A percentile compares a stretch with the other conserved stretches of the same genome.
Evolutionary conservation across 257 asterid species (phyloP).

Genomic region (Handroanthus guayacan): DNA sequence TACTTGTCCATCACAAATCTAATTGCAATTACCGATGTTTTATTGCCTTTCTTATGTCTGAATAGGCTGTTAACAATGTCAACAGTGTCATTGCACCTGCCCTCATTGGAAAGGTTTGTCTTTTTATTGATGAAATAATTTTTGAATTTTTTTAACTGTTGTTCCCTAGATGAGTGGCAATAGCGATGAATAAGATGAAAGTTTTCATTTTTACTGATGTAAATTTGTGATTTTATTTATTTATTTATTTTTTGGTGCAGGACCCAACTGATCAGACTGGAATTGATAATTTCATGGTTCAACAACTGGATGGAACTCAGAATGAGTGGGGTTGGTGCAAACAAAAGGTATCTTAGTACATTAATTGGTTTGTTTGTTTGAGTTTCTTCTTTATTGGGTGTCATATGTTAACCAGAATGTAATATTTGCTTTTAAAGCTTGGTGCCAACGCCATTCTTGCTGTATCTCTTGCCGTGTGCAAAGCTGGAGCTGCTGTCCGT

Average conservation of each 20-base stretch:
- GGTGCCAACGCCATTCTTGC: conserved; percentile 98
- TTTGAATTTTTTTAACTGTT: background rate
- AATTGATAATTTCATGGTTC: conserved; percentile 94
- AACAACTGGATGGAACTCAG: conserved; percentile 92
- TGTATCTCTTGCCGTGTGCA: conserved; percentile 95
- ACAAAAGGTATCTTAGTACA: conserved; percentile 69
- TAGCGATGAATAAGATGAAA: background rate
- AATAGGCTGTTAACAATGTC: conserved; percentile 87
- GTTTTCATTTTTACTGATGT: background rate
- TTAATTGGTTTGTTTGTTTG: background rate
- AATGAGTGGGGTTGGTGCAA: conserved; percentile 99
- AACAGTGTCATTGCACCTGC: conserved; percentile 92
- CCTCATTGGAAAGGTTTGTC: conserved; percentile 88
- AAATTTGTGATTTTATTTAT: background rate
- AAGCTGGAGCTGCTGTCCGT: conserved; percentile 88
- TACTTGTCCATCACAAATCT: background rate
- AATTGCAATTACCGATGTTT: conserved; percentile 8
- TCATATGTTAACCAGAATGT: conserved; percentile 14
- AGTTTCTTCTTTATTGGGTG: background rate
- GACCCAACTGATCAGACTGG: conserved; percentile 89
- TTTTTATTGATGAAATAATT: background rate
- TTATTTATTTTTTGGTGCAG: conserved; percentile 41
- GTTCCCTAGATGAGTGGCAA: background rate
- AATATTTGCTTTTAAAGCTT: conserved; percentile 58
- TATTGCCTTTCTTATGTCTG: conserved; percentile 4